Base-by-base conservation (phyloP, 306 rosid genomes). In the Macrotyloma uniflorum region DNA sequence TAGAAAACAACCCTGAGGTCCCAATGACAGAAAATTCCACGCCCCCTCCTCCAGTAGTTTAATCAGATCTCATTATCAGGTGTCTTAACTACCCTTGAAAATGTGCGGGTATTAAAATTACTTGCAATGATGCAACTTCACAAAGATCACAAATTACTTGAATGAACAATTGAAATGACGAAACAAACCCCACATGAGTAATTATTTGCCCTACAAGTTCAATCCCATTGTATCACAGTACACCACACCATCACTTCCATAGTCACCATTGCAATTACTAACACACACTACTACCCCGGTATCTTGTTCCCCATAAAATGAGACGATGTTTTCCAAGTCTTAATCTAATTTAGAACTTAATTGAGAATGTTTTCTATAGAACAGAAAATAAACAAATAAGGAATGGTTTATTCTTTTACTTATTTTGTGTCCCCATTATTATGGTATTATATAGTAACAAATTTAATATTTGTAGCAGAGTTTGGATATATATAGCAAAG, bases 241-340 rank as follows among this genome's bases (percentile, higher is more conserved):
- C 50, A 59, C 81, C 61, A 72, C 67, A 43, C 26, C 79, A 36
- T 85, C 87, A 10, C 82, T 65, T 88, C 84, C 70, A 14, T 6
- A 67, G 79, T 67, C 83, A 55, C 81, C 78, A 50, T 47, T 79
- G 58, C 87, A 43, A 45, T 62, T 63, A 75, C 79, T 12, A 23
- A 67, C 55, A 7, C 42, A 40, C 22, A 43, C 36, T 22, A 67
- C 72, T 7, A 67, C 14, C 20, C 38, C 1, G 0, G 12, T 22
- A 40, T 66, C 12, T 22, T 66, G 72, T 40, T 49, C 72, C 53
- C 28, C 18, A 0, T 2, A 64, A 16, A 9, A 23, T 15, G 10
- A 59, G 66, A 59, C 19, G 8, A 30, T 61, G 16, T 61, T 62
- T 32, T 62, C n/a, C 18, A 63, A 42, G 26, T 23, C 38, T 35